These are phyloP conservation scores for Ustilago loliicola DNA, from an alignment of 1,284 basidiomycete species.

Conservation along the genomic window DNA sequence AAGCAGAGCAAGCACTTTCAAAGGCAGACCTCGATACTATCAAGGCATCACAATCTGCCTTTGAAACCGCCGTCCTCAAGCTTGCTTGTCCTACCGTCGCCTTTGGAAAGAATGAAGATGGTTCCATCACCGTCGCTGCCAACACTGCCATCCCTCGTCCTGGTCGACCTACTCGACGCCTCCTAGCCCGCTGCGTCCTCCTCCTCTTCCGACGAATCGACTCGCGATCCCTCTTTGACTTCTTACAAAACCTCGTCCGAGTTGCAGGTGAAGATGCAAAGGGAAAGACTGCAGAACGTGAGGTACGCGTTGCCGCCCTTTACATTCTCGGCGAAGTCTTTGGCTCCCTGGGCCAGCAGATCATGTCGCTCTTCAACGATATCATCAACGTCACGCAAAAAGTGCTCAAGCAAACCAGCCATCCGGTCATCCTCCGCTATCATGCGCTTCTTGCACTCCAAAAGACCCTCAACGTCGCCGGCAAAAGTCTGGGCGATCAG, in stretches of 20 bases:
- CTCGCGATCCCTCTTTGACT: slow-evolving; percentile 83
- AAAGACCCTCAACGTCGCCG: slow-evolving; percentile 82
- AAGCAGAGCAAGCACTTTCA: slow-evolving; percentile 77
- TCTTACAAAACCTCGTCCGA: slow-evolving; percentile 74
- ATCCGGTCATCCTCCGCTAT: slow-evolving; percentile 80
- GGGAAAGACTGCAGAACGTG: slow-evolving; percentile 78
- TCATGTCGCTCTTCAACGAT: slow-evolving; percentile 95
- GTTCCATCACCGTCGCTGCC: slow-evolving; percentile 25
- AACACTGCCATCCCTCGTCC: slow-evolving; percentile 72
- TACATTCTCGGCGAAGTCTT: slow-evolving; percentile 90
- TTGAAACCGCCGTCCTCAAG: slow-evolving; percentile 78
- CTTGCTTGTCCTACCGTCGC: slow-evolving; percentile 72
- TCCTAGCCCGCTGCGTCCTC: slow-evolving; percentile 83
- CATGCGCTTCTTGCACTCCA: slow-evolving; percentile 83
- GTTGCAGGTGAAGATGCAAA: slow-evolving; percentile 57
- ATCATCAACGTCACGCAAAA: slow-evolving; percentile 72
- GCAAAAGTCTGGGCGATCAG: slow-evolving; percentile 84
- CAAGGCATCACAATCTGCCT: slow-evolving; percentile 76
- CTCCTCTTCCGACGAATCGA: slow-evolving; percentile 85
- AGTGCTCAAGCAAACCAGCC: slow-evolving; percentile 44
- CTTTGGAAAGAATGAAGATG: slow-evolving; percentile 34
- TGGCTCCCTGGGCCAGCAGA: slow-evolving; percentile 82
- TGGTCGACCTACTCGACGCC: slow-evolving; percentile 85
- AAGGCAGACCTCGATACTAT: slow-evolving; percentile 70
- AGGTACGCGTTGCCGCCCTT: slow-evolving; percentile 79